Percentiles rank a stretch among this genome's conserved stretches.
Conservation (phyloP, 2,329 filamentous ascomycete genomes). For the Dactylonectria estremocensis region DNA sequence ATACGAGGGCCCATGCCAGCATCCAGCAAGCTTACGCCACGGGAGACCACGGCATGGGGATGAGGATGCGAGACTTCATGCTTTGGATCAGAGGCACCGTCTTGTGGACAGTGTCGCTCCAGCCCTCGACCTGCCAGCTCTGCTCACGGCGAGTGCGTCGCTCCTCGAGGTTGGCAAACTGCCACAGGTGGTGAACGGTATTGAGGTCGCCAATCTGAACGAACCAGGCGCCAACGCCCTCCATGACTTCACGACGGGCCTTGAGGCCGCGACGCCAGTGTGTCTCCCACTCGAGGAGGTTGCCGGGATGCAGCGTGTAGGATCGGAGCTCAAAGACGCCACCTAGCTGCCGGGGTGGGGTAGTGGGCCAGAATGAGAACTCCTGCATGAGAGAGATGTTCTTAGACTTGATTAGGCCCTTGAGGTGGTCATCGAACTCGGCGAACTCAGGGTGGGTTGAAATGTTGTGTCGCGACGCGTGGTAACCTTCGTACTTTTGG, state of each 20-base stretch:
- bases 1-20: background rate
- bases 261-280: constrained; percentile 96
- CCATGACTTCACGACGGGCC: constrained; percentile 96
- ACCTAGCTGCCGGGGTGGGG: constrained; percentile 88
- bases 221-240: constrained; percentile 98
- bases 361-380: constrained; percentile 99
- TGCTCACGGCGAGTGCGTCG: constrained; percentile 90
- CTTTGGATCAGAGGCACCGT: constrained; percentile 96
- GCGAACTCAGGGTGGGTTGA: constrained; percentile 86
- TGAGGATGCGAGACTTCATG: constrained; percentile 95
- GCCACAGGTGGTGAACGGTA: constrained; percentile 98
- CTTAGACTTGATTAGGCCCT: constrained; percentile 87
- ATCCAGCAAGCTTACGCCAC: constrained; percentile 74
- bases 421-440: constrained; percentile 88
- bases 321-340: constrained; percentile 96
- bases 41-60: constrained; percentile 97
- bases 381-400: constrained; percentile 97
- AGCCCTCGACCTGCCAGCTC: constrained; percentile 95
- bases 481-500: constrained; percentile 96
- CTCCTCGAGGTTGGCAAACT: constrained; percentile 97
- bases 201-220: constrained; percentile 98
- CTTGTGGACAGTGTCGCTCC: constrained; percentile 98
- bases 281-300: constrained; percentile 97
- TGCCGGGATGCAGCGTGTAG: constrained; percentile 95
- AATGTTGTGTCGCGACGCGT: constrained; percentile 90